These are phyloP conservation scores for Hordeum marinum DNA, from an alignment of 176 grass and related monocot species.

Conservation along the genomic window DNA sequence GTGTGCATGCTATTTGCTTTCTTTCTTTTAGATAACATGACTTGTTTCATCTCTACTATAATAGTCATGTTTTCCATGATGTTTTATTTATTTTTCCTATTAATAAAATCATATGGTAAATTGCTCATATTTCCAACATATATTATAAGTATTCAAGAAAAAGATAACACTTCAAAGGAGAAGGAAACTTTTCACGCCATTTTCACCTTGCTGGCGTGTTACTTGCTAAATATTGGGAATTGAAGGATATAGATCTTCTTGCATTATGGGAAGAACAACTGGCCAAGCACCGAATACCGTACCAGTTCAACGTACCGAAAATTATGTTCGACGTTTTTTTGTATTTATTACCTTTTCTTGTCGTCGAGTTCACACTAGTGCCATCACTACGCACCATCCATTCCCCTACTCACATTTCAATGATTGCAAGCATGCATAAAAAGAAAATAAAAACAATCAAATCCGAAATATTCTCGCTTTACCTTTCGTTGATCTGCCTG, in stretches of 20 bases:
- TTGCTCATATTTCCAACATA: no score
- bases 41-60: no score
- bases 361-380: not conserved
- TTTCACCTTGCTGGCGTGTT: no score
- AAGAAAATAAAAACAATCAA: not conserved
- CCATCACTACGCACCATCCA: not conserved
- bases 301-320: not conserved
- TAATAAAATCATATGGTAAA: no score
- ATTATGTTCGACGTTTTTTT: not conserved
- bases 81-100: no score
- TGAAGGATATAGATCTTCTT: not conserved
- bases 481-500: not conserved
- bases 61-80: no score
- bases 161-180: not conserved
- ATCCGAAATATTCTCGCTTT: not conserved
- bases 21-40: no score
- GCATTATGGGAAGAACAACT: not conserved
- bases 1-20: no score
- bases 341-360: not conserved
- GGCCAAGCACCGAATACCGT: not conserved
- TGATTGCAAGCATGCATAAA: not conserved
- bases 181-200: no score
- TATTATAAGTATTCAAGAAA: not conserved
- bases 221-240: no score
- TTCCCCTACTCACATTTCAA: not conserved